Base-by-base conservation (phyloP, 345 rosid species). In the Tarenaya hassleriana region DNA sequence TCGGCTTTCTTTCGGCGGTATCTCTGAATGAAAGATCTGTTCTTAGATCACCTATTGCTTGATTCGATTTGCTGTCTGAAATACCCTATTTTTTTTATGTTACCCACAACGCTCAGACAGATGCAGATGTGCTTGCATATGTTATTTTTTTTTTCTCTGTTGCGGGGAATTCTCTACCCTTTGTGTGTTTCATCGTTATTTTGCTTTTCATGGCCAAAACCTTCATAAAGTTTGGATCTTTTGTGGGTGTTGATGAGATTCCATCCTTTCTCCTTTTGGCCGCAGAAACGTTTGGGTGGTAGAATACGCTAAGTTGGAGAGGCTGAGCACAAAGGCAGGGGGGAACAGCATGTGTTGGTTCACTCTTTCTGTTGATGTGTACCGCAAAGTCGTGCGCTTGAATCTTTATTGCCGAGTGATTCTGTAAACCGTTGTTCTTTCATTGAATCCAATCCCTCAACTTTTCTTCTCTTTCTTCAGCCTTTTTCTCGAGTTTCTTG, bases 401-500 rank as follows among this genome's bases (percentile, higher is more conserved):
- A 85, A 82, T 70, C 75, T 88, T 8, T 75, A 83, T 58, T 88
- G 92, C 77, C 77, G 87, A 71, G 89, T 88, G 59, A 88, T 88
- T 75, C 86, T 85, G 71, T 88, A 79, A 77, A 63, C 33, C 27
- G 12, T 27, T 32, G 18, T 40, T 31, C 34, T 53, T 7, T 20
- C 5, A n/a, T 16, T 8, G 1, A 52, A 34, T n/a, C 9, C 53
- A 45, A 39, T 12, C 42, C n/a, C 52, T 10, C 0, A 33, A 14
- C 52, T 83, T 80, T 77, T 87, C 83, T 64, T 79, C 88, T 63
- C 40, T 70, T 52, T 73, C 67, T 17, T 69, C 83, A 51, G 3
- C 74, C 10, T 75, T 86, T 29, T 61, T 73, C 47, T 84, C 78
- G 6, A 74, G 82, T 58, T 72, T 78, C 55, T 52, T 62, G 7